phyloP scores from a whole-genome alignment of 768 basidiomycete genomes.

The Lactifluus subvellereus region DNA sequence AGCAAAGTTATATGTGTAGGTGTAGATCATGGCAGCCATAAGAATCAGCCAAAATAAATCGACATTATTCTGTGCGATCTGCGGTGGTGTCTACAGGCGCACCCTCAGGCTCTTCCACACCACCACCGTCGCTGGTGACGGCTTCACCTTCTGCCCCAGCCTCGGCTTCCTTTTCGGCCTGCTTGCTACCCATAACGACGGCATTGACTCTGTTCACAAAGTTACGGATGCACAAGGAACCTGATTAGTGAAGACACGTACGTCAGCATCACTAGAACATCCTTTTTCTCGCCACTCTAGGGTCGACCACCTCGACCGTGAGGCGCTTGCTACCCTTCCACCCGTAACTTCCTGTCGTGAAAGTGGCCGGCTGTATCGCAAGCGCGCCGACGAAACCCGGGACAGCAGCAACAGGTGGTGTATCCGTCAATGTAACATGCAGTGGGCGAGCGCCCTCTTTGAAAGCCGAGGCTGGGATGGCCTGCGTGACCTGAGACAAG shows the following conservation, averaged over 20 bases:
- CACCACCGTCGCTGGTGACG: conserved; percentile 24
- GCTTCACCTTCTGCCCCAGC: conserved; percentile 28
- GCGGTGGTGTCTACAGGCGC: conserved; percentile 28
- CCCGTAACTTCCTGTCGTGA: conserved; percentile 74
- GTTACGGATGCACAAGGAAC: neutral
- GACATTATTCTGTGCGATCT: conserved; percentile 28
- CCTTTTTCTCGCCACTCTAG: conserved; percentile 45
- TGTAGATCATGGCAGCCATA: conserved; percentile 22
- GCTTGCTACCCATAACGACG: conserved; percentile 66
- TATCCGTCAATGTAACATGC: conserved; percentile 62
- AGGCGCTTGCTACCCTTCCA: conserved; percentile 77
- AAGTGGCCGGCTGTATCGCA: conserved; percentile 52
- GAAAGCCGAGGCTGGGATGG: conserved; percentile 40
- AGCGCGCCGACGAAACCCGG: conserved; percentile 55
- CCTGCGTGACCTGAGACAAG: neutral
- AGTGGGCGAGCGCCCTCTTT: conserved; percentile 63
- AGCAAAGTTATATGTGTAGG: neutral
- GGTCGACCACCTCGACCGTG: conserved; percentile 53
- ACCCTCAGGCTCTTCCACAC: conserved; percentile 22
- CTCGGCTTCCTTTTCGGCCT: conserved; percentile 38
- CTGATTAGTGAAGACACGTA: conserved; percentile 36
- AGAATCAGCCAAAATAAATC: conserved; percentile 18
- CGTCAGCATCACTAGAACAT: conserved; percentile 70
- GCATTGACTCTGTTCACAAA: conserved; percentile 59
- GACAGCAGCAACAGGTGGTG: conserved; percentile 50